phyloP scores from a whole-genome alignment of 73 alveolate species.

The Paramecium bursaria region DNA sequence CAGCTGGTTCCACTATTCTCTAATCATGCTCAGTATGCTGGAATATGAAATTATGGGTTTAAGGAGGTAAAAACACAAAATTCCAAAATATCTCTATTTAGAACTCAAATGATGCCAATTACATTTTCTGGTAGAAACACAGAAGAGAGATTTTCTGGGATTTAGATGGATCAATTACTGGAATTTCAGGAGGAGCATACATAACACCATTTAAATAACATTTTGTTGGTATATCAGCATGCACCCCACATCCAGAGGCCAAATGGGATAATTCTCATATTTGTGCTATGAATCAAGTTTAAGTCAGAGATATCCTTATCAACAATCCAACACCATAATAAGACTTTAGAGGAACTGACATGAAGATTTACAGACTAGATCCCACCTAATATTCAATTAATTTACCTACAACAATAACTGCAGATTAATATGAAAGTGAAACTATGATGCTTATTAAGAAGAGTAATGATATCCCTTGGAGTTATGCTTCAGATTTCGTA shows the following conservation, averaged over 20 bases:
- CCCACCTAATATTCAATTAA: constrained; percentile 8
- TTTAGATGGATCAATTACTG: constrained; percentile 73
- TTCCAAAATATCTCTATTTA: constrained; percentile 9
- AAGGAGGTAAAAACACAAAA: constrained; percentile 63
- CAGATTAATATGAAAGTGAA: constrained; percentile 18
- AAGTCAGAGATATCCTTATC: constrained; percentile 43
- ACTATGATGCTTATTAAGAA: constrained; percentile 47
- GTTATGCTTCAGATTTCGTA: constrained; percentile 56
- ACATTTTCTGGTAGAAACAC: constrained; percentile 58
- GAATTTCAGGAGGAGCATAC: constrained; percentile 26
- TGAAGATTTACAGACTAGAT: constrained; percentile 41
- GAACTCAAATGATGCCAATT: constrained; percentile 8
- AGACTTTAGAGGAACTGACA: constrained; percentile 39
- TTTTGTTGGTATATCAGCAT: constrained; percentile 36
- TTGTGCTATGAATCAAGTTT: constrained; percentile 42
- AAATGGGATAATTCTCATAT: constrained; percentile 65
- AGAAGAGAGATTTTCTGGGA: constrained; percentile 73
- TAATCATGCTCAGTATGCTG: constrained; percentile 79
- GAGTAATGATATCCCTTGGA: constrained; percentile 34
- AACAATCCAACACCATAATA: constrained; percentile 42
- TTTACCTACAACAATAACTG: not conserved
- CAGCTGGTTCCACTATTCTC: constrained; percentile 27
- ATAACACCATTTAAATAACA: constrained; percentile 62
- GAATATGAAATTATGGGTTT: constrained; percentile 69
- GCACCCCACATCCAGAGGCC: constrained; percentile 15